Conservation (phyloP, 495 filamentous ascomycete species). For the Lasiosphaeria miniovina region DNA sequence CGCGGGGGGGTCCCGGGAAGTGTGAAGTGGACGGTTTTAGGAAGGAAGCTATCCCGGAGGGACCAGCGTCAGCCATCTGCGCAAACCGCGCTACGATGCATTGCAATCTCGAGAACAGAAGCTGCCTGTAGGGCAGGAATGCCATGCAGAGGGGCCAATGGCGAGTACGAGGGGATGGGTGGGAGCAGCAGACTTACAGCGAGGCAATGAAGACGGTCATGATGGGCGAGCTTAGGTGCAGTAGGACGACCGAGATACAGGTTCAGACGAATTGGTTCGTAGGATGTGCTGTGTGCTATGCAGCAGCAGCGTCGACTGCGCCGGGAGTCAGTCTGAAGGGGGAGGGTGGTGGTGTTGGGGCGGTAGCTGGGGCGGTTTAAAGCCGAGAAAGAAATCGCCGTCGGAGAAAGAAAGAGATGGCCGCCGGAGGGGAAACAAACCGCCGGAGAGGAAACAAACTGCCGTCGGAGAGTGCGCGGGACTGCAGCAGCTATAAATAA, state of each 20-base stretch:
- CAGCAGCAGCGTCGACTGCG: no score
- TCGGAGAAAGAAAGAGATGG: no score
- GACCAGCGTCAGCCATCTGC: conserved; percentile 40
- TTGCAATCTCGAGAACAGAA: not conserved
- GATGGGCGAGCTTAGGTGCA: conserved; percentile 27
- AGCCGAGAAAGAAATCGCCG: no score
- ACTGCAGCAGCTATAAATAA: no score
- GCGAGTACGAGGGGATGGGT: not conserved
- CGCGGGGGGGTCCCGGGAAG: conserved; percentile 39
- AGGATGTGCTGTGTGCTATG: conserved; percentile 7
- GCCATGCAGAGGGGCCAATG: no score
- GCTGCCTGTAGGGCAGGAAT: not conserved
- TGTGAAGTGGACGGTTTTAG: conserved; percentile 81
- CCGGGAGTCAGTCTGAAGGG: no score
- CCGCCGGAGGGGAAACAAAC: no score
- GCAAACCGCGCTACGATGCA: conserved; percentile 1
- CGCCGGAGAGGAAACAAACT: no score
- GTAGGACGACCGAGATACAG: not conserved
- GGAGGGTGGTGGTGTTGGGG: no score
- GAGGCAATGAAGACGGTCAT: conserved; percentile 85
- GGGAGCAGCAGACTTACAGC: conserved; percentile 57
- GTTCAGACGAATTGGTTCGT: no score
- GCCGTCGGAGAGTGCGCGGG: no score
- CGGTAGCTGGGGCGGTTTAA: no score
- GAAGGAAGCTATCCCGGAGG: conserved; percentile 57